Evolutionary conservation across 345 rosid species (phyloP).

Genomic region (Pistacia atlantica): DNA sequence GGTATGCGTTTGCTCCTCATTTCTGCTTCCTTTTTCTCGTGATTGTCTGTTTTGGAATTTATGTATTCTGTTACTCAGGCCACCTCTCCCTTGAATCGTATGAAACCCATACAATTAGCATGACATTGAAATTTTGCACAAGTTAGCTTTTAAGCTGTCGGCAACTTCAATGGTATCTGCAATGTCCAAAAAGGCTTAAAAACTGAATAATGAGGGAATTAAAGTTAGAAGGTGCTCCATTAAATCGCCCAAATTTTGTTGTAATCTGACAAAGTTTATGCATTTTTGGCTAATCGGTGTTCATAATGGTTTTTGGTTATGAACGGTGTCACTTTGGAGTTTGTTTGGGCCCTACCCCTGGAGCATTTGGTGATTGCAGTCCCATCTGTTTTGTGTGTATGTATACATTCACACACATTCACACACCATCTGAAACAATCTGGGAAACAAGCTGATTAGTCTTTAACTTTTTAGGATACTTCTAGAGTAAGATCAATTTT

Average conservation of each 20-base stretch:
- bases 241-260: background rate
- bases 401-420: background rate
- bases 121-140: background rate
- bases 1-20: constrained; percentile 53
- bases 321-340: background rate
- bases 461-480: background rate
- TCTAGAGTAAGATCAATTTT: background rate
- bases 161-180: background rate
- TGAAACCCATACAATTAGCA: background rate
- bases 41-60: background rate
- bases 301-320: background rate
- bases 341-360: background rate
- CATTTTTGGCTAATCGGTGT: background rate
- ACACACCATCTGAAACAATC: background rate
- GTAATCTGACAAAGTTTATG: background rate
- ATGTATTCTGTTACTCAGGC: constrained; percentile 8
- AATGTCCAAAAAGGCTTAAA: background rate
- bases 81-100: background rate
- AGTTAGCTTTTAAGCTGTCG: background rate
- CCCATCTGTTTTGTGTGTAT: background rate
- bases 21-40: background rate
- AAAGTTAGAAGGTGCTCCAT: background rate
- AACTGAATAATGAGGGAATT: background rate
- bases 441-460: background rate
- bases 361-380: background rate